phyloP scores from a whole-genome alignment of 108 stramenopile genomes.

The Skeletonema grethae region DNA sequence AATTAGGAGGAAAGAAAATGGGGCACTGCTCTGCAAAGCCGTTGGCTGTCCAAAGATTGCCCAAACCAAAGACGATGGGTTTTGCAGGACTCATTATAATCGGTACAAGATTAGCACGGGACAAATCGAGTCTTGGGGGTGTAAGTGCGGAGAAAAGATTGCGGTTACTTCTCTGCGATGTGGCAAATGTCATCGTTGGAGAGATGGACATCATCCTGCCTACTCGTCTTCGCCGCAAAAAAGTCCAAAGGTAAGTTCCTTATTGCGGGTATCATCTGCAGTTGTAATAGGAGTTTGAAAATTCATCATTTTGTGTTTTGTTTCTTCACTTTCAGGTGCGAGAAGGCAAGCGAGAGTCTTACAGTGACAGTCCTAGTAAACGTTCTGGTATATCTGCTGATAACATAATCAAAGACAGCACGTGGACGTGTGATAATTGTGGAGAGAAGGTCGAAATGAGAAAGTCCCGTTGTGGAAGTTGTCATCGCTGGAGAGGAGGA shows the following conservation, averaged over 20 bases:
- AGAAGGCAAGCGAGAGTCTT: constrained; percentile 19
- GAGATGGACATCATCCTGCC: neutral
- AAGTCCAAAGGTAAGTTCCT: neutral
- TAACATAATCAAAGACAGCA: neutral
- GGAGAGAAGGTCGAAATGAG: constrained; percentile 10
- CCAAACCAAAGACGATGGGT: constrained; percentile 42
- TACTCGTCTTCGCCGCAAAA: neutral
- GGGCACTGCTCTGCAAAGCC: constrained; percentile 29
- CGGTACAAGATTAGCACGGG: constrained; percentile 13
- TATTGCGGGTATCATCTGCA: neutral
- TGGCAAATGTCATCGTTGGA: neutral
- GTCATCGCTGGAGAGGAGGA: constrained; percentile 37
- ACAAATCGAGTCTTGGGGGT: constrained; percentile 1
- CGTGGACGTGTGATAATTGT: constrained; percentile 26
- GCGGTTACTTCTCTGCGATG: neutral
- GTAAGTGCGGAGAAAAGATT: constrained; percentile 9
- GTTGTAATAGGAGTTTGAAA: neutral
- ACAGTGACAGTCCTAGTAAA: neutral
- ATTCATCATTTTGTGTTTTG: neutral
- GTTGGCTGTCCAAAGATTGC: constrained; percentile 31
- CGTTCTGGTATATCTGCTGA: neutral
- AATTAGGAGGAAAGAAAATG: constrained; percentile 20
- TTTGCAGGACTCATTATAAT: constrained; percentile 37
- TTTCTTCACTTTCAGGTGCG: constrained; percentile 9
- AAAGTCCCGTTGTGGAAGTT: constrained; percentile 30